phyloP scores from a whole-genome alignment of 352 stramenopile species.

The Aphanomyces invadans region DNA sequence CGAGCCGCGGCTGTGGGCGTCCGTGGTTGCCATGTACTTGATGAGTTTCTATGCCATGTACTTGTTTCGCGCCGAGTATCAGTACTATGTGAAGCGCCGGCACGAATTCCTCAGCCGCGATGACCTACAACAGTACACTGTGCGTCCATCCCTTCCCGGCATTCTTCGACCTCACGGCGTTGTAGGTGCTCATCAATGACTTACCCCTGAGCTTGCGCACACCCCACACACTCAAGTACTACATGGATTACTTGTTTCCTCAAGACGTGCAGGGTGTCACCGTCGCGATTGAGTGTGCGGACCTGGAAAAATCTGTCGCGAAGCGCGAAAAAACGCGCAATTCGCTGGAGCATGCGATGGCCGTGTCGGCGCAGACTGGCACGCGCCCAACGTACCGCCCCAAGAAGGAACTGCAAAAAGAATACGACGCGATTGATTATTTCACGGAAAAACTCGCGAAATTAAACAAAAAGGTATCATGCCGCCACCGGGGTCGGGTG shows the following conservation, averaged over 20 bases:
- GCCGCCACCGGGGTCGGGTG: too few species aligned
- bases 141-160: conserved; percentile 22
- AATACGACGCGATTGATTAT: conserved; percentile 48
- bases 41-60: conserved; percentile 49
- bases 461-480: conserved; percentile 58
- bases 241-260: conserved; percentile 67
- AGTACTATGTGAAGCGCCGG: conserved; percentile 46
- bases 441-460: conserved; percentile 46
- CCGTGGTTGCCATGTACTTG: conserved; percentile 43
- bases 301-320: conserved; percentile 43
- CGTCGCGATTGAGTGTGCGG: conserved; percentile 56
- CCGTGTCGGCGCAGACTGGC: conserved; percentile 35
- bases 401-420: conserved; percentile 10
- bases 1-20: conserved; percentile 54
- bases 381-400: conserved; percentile 43
- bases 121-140: conserved; percentile 59
- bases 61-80: conserved; percentile 54
- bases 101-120: conserved; percentile 48
- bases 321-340: conserved; percentile 43
- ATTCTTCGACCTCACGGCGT: too few species aligned
- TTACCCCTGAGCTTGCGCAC: conserved; percentile 52
- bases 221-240: conserved; percentile 50
- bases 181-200: conserved; percentile 48
- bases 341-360: conserved; percentile 47
- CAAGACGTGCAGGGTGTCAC: conserved; percentile 51